Base-by-base conservation (phyloP, 345 rosid genomes). In the Arabidopsis thaliana region DNA sequence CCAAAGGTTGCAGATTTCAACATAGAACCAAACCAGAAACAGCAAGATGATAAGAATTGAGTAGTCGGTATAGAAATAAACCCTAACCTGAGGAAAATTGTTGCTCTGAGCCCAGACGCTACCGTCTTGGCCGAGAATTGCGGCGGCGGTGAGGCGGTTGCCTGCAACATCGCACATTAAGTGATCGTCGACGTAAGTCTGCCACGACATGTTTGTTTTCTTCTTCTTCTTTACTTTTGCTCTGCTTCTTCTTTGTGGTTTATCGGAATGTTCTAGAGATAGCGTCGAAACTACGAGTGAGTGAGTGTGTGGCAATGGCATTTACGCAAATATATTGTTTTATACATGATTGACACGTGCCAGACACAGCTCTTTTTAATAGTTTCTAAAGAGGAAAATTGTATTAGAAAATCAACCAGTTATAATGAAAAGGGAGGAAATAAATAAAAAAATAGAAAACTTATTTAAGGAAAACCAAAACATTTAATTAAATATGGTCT, bases 51-150 rank as follows among this genome's bases (percentile, higher is more conserved):
- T 3, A 52, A 44, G 8, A 5, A 24, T 53, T 53, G 24, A 73
- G 71, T 11, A 37, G 10, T 10, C 2, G 40, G 9, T 4, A 25
- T 14, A 1, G 28, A 28, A n/a, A 4, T 16, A 20, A 44, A 33
- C 44, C 14, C 25, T 46, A 5, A 86, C 90, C 88, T 83, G 79
- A 34, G 97, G 97, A 81, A 89, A 91, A 67, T 23, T 45, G 69
- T 80, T 14, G 82, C 97, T 91, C 86, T 91, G 93, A 40, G 96
- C 96, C 97, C 97, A 91, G 69, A 89, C 88, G 80, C 78, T 89
- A 71, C 97, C 96, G 63, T 89, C 96, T 38, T 75, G 86, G 65
- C 97, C 97, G 69, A 89, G 48, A 82, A 91, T 87, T 55, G 97
- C 96, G 22, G 96, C 88, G 45, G 95, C 79, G 25, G 88, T 36